These are phyloP conservation scores for Furcasterigmium furcatum DNA, from an alignment of 2,329 filamentous ascomycete species.

Conservation along the genomic window DNA sequence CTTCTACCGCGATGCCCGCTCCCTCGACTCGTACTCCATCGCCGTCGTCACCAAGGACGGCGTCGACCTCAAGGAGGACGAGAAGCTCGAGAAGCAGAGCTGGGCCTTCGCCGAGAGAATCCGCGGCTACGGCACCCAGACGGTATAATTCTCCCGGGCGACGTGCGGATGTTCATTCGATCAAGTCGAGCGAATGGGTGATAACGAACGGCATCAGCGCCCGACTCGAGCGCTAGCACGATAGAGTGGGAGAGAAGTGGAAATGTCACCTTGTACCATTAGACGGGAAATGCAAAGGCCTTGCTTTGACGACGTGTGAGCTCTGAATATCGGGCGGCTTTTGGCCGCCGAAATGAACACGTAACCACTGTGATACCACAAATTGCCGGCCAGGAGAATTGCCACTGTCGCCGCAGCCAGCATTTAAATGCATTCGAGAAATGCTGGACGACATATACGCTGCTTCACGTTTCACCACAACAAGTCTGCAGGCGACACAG, in stretches of 20 bases:
- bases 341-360: too few species aligned
- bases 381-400: too few species aligned
- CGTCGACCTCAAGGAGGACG: constrained; percentile 78
- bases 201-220: constrained; percentile 4
- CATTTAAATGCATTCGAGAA: too few species aligned
- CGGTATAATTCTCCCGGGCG: constrained; percentile 34
- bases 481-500: too few species aligned
- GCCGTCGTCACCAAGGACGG: constrained; percentile 86
- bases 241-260: not conserved
- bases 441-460: too few species aligned
- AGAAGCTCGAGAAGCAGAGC: constrained; percentile 92
- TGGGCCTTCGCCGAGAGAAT: constrained; percentile 98
- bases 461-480: too few species aligned
- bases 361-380: too few species aligned
- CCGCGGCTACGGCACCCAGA: constrained; percentile 90
- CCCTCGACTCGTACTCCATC: constrained; percentile 86
- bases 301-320: too few species aligned
- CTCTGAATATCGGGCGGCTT: too few species aligned
- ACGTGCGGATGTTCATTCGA: not conserved
- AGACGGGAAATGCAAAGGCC: not conserved
- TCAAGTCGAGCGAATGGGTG: too few species aligned
- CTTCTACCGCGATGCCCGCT: constrained; percentile 94
- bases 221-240: not conserved
- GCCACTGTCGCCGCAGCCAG: too few species aligned
- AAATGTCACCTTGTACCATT: constrained; percentile 3